phyloP scores from a whole-genome alignment of 441 rosid species.

The Sinapis alba region DNA sequence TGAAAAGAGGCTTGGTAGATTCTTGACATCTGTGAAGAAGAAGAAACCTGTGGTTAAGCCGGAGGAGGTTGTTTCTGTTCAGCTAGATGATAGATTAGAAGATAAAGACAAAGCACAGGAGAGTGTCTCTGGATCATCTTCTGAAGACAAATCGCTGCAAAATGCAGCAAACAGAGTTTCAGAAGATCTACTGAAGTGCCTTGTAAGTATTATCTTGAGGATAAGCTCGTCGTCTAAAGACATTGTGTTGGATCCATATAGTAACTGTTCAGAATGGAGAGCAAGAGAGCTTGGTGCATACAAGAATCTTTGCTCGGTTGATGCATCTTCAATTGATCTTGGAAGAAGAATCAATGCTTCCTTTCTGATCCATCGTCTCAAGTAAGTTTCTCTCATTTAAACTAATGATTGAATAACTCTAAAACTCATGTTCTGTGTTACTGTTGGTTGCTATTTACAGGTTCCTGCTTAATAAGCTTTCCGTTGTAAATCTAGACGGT shows the following conservation, averaged over 20 bases:
- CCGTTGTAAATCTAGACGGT: conserved; percentile 62
- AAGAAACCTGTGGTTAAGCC: conserved; percentile 45
- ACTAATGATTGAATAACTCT: background rate
- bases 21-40: conserved; percentile 59
- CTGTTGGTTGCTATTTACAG: conserved; percentile 48
- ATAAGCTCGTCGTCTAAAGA: conserved; percentile 61
- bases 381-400: conserved; percentile 45
- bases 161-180: conserved; percentile 62
- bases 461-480: conserved; percentile 72
- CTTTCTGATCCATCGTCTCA: conserved; percentile 69
- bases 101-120: conserved; percentile 62
- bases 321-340: conserved; percentile 59
- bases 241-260: conserved; percentile 56
- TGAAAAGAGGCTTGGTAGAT: conserved; percentile 52
- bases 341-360: conserved; percentile 51
- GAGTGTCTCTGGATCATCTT: conserved; percentile 46
- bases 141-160: conserved; percentile 45
- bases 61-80: conserved; percentile 39
- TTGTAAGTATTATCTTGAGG: conserved; percentile 60
- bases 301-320: conserved; percentile 52
- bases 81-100: conserved; percentile 63
- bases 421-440: conserved; percentile 14
- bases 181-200: conserved; percentile 64
- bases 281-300: conserved; percentile 64
- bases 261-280: conserved; percentile 40